Evolutionary conservation across 257 asterid genomes (phyloP).

Genomic region (Solanum rostratum): DNA sequence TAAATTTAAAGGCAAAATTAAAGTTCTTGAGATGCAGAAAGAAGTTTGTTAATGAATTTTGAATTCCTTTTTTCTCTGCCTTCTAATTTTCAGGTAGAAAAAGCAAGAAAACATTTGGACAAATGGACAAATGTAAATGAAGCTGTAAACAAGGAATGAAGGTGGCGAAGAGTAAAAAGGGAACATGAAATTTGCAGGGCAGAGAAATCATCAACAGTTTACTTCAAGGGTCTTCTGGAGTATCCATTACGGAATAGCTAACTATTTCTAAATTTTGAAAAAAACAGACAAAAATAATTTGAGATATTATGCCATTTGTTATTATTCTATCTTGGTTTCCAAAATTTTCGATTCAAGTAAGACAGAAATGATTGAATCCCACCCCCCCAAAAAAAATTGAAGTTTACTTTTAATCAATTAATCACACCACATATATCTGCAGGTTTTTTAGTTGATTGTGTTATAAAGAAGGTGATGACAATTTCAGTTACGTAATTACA

Average conservation of each 20-base stretch:
- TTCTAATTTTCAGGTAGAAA: slow-evolving; percentile 45
- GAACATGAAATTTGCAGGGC: background rate
- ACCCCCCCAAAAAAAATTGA: background rate
- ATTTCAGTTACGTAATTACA: background rate
- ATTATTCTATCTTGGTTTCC: background rate
- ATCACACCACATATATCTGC: background rate
- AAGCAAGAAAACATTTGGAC: slow-evolving; percentile 44
- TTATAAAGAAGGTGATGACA: background rate
- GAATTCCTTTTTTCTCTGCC: background rate
- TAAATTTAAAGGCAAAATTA: background rate
- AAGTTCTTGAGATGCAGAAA: background rate
- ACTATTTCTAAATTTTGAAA: background rate
- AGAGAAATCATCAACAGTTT: background rate
- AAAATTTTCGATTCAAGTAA: background rate
- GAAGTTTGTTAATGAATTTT: background rate
- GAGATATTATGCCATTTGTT: background rate
- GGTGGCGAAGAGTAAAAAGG: background rate
- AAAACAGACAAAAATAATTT: background rate
- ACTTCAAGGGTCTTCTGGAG: background rate
- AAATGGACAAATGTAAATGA: slow-evolving; percentile 46
- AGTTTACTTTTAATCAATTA: background rate
- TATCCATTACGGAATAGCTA: background rate
- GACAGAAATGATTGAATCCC: background rate
- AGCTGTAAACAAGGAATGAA: slow-evolving; percentile 20
- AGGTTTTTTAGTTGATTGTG: background rate